Percentiles rank a stretch among this genome's conserved stretches.
These are phyloP conservation scores for Talaromyces nanjingensis DNA, from an alignment of 495 filamentous ascomycete genomes.

Conservation along the genomic window DNA sequence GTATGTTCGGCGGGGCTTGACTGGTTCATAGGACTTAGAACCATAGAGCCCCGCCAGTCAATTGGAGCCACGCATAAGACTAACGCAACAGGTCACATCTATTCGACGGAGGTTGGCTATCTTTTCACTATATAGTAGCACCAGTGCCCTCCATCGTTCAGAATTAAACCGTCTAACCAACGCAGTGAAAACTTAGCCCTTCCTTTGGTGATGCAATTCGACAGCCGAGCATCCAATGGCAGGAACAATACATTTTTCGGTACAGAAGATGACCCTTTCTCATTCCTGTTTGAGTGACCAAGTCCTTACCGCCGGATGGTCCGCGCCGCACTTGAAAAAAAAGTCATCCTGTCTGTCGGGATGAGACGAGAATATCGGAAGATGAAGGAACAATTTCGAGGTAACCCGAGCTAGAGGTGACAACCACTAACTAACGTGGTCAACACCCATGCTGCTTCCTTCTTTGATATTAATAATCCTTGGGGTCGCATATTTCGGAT, in stretches of 20 bases:
- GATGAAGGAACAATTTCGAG: not conserved
- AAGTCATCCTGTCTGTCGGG: not conserved
- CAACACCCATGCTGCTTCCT: not conserved
- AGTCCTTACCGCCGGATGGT: not conserved
- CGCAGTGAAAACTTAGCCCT: not conserved
- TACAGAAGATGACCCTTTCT: not conserved
- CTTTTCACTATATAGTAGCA: not conserved
- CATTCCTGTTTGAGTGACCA: not conserved
- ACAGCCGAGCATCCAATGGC: not conserved
- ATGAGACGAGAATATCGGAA: not conserved
- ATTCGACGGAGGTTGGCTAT: not conserved
- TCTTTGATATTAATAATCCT: not conserved
- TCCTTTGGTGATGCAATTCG: not conserved
- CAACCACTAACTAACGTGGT: not conserved
- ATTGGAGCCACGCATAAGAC: constrained; percentile 14
- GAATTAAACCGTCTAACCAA: not conserved
- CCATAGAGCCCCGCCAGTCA: constrained; percentile 4
- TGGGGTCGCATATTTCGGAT: not conserved
- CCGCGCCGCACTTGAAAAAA: not conserved
- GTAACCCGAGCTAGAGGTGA: not conserved
- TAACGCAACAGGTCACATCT: constrained; percentile 7
- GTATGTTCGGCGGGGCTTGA: not conserved
- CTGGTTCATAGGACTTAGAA: not conserved
- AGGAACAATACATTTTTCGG: not conserved
- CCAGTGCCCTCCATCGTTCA: not conserved